Evolutionary conservation across 1,139 yeast genomes (phyloP).

Genomic region (Eremothecium cymbalariae): DNA sequence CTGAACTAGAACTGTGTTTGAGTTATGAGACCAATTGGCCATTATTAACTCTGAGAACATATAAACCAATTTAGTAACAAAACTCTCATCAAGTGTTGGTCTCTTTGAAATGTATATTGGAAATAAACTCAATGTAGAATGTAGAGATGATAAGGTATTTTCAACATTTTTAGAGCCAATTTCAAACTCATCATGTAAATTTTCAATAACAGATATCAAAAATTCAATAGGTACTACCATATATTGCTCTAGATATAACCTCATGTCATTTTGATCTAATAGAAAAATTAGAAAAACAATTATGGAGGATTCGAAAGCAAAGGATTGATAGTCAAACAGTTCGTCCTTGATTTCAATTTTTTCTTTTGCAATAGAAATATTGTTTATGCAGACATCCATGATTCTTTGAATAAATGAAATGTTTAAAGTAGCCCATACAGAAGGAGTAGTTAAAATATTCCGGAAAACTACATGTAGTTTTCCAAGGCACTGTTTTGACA

Average conservation of each 20-base stretch:
- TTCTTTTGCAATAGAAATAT: constrained; percentile 12
- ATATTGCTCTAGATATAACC: constrained; percentile 40
- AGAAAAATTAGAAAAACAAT: constrained; percentile 39
- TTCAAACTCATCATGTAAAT: constrained; percentile 25
- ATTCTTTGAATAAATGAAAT: constrained; percentile 12
- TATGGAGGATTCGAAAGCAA: constrained; percentile 35
- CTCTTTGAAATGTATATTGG: constrained; percentile 20
- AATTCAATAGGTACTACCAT: constrained; percentile 38
- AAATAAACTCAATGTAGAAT: constrained; percentile 17
- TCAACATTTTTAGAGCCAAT: constrained; percentile 5
- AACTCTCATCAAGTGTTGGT: constrained; percentile 26
- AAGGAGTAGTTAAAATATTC: constrained; percentile 16
- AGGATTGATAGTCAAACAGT: constrained; percentile 15
- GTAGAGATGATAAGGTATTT: constrained; percentile 11
- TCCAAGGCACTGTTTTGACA: constrained; percentile 14
- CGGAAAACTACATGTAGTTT: constrained; percentile 17
- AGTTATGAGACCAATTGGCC: constrained; percentile 17
- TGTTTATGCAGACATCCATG: constrained; percentile 18
- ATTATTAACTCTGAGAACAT: constrained; percentile 27
- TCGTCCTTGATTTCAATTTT: constrained; percentile 1
- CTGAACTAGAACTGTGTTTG: constrained; percentile 11
- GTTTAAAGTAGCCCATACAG: constrained; percentile 12
- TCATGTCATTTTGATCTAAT: constrained; percentile 37
- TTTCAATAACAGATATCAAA: constrained; percentile 35
- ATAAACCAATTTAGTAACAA: constrained; percentile 25